Base-by-base conservation (phyloP, 306 rosid genomes). In the Pyrus pyrifolia region DNA sequence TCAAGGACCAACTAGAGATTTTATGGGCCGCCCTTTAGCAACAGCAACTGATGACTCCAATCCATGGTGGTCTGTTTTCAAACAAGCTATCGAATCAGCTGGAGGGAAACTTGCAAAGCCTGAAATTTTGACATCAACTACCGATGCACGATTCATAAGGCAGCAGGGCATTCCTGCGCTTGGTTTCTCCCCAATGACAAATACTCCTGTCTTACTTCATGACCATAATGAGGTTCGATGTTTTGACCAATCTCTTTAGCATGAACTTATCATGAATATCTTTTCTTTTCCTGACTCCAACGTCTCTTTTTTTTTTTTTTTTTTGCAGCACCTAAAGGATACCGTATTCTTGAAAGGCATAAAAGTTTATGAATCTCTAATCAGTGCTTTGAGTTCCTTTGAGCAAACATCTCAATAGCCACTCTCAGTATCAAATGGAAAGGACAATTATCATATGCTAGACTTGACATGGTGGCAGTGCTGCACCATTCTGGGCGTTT, bases 111-210 rank as follows among this genome's bases (percentile, higher is more conserved):
- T 90, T 64, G 81, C 90, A 18, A 89, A 73, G 85, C 98, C 97
- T 46, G 97, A 95, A 85, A 92, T 95, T 75, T 87, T 90, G 79
- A 51, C 89, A 72, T 88, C 99, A 49, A 90, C 99, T 30, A 90
- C 93, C 0, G 97, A 95, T 75, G 92, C 97, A 13, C 87, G 90
- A 42, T 89, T 2, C 73, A 51, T 90, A 22, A 87, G 96, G 85
- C 92, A 88, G 73, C 84, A 79, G 78, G 97, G 96, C 55, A 88
- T 92, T 83, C 97, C 99, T 49, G 82, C 72, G 8, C 89, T 92
- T n/a, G 97, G 97, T 81, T 95, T 95, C 89, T 95, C 97, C 38
- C 97, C 99, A 30, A 90, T 92, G 97, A 72, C 57, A 61, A 88
- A 95, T 73, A 90, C 96, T 76, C 97, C 97, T n/a, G 79, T 95